Evolutionary conservation across 2,329 filamentous ascomycete species (phyloP).

Genomic region (Tolypocladium pustulatum): DNA sequence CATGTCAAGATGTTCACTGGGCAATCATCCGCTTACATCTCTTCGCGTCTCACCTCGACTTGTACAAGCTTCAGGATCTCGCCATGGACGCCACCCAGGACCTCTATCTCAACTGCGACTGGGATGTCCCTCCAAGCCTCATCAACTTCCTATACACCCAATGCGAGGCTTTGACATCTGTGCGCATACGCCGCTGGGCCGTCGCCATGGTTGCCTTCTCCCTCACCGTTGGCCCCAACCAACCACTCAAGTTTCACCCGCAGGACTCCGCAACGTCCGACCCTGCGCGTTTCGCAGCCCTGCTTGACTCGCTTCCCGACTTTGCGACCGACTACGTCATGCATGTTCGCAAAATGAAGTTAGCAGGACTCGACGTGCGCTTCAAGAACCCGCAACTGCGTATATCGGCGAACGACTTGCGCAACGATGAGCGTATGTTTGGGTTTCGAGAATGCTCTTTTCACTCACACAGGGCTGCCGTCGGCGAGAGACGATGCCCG

Average conservation of each 20-base stretch:
- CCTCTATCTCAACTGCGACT: slow-evolving; percentile 46
- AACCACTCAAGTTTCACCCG: slow-evolving; percentile 17
- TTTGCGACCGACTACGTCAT: slow-evolving; percentile 39
- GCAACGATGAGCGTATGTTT: slow-evolving; percentile 46
- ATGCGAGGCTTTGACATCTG: slow-evolving; percentile 36
- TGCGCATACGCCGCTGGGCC: slow-evolving; percentile 46
- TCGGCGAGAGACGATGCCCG: slow-evolving; percentile 44
- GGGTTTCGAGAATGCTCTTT: slow-evolving; percentile 53
- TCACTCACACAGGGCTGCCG: slow-evolving; percentile 44
- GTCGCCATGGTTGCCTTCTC: slow-evolving; percentile 52
- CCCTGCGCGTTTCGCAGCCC: slow-evolving; percentile 26
- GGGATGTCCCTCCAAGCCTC: slow-evolving; percentile 43
- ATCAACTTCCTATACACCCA: slow-evolving; percentile 43
- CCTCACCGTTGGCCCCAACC: slow-evolving; percentile 23
- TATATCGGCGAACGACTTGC: slow-evolving; percentile 43
- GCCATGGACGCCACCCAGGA: slow-evolving; percentile 50
- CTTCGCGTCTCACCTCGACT: slow-evolving; percentile 41
- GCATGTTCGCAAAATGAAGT: slow-evolving; percentile 41
- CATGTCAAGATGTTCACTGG: slow-evolving; percentile 38
- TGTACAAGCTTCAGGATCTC: slow-evolving; percentile 41
- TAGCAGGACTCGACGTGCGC: slow-evolving; percentile 37
- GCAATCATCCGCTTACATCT: slow-evolving; percentile 45
- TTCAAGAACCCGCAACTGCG: slow-evolving; percentile 52
- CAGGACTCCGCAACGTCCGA: slow-evolving; percentile 16
- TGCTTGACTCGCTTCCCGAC: slow-evolving; percentile 33